Evolutionary conservation across 371 early-diverging fungal species (phyloP), one percentile per base, ranked within the genome.

Genomic region (Massospora cicadina): DNA sequence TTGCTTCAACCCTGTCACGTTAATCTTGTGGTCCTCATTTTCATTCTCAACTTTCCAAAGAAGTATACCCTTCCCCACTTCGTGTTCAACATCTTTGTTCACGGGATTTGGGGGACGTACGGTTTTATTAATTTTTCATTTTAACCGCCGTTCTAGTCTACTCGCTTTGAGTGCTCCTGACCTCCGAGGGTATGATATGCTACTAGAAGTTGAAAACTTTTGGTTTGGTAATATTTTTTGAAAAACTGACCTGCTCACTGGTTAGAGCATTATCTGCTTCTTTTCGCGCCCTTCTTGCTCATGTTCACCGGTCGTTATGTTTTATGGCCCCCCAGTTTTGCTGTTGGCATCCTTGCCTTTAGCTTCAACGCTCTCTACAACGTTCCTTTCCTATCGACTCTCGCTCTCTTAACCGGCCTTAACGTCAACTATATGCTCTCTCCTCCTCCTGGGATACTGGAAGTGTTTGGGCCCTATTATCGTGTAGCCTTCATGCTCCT

Each of bases 1-100:
- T 23, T 83, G 75, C 70, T 81, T 12, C 83, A 83, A 62, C 83
- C 83, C 2, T 83, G 83, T 69, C 83, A 83, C 66, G 75, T 83
- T 76, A 78, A 77, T 31, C 79, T 79, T 2, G 67, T 78, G 63
- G 30, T 81, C 54, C 61, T 83, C 63, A 75, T 79, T 65, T 32
- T 72, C 29, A 75, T 76, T 67, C 67, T 83, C 71, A 57, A 68
- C 26, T 74, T 71, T 57, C 76, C 77, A 58, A 70, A 74, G 64
- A 72, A 75, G 24, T 66, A 68, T 24, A 72, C 75, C 1, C 65
- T 74, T 43, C 77, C 78, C 2, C 76, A 78, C 54, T 29, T 80
- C 33, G 58, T 79, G 23, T 77, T 81, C 68, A 83, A 83, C 64
- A 72, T 83, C 60, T 83, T 81, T 66, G 67, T 81, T 28, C 78